Conservation (phyloP, 192 early-diverging fungal species). For the Coemansia sp. region DNA sequence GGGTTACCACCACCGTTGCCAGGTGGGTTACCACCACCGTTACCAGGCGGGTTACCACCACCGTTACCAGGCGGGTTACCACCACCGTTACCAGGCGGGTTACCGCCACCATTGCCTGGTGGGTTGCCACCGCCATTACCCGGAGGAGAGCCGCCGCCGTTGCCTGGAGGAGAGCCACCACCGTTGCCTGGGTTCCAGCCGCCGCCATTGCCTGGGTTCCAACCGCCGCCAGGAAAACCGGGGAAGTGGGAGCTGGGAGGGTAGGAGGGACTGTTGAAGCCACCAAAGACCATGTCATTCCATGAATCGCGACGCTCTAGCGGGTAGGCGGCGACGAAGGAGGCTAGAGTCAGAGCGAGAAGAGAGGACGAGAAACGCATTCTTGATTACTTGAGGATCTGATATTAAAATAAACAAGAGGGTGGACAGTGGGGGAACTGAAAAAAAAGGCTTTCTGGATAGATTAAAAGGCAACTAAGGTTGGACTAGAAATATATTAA, state of each 20-base stretch:
- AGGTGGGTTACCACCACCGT: background rate
- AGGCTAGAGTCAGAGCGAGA: slow-evolving; percentile 15
- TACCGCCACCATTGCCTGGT: background rate
- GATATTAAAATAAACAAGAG: background rate
- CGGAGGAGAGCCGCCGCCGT: background rate
- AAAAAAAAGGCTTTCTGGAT: slow-evolving; percentile 4
- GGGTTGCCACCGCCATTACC: background rate
- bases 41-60: background rate
- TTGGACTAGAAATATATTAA: slow-evolving; percentile 10
- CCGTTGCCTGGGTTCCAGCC: background rate
- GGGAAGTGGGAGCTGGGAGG: slow-evolving; percentile 4
- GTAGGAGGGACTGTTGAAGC: background rate
- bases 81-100: background rate
- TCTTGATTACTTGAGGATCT: slow-evolving; percentile 7
- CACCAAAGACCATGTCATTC: slow-evolving; percentile 4
- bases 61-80: background rate
- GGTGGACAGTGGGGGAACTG: background rate
- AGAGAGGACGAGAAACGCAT: slow-evolving; percentile 32
- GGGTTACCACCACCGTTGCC: background rate
- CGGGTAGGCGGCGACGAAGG: slow-evolving; percentile 22
- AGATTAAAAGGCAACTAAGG: slow-evolving; percentile 7
- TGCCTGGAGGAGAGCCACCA: slow-evolving; percentile 11
- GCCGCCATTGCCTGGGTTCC: background rate
- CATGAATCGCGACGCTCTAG: slow-evolving; percentile 5
- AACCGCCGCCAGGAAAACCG: slow-evolving; percentile 8